Base-by-base conservation (phyloP, 352 stramenopile genomes). In the Blastocystis sp. region DNA sequence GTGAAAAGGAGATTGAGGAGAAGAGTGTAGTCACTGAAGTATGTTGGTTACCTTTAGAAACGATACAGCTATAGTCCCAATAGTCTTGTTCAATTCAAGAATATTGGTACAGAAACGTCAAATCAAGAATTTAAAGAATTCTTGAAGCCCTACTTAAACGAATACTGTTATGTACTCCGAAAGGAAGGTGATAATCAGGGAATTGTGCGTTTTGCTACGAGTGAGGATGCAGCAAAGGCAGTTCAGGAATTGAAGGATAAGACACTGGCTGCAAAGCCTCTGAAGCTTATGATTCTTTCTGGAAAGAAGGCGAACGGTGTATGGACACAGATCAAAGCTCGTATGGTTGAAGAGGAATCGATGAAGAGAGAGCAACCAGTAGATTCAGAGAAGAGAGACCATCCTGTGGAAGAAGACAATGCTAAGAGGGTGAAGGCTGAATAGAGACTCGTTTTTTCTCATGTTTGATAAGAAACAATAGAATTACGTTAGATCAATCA, bases 251-350 rank as follows among this genome's bases (percentile, higher is more conserved):
- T 80, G 43, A 80, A 80, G 43, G 46, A 51, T 11, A 80, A 51
- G 69, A 80, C 69, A 54, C 32, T 80, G 4, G 42, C 69, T 4
- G 69, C 49, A 32, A 80, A 80, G 69, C 69, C 69, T 27, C 51
- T 80, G 43, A 80, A 80, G 43, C 43, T 80, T 16, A 51, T 32
- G 37, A 61, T 80, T 39, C 69, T 80, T 6, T 21, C 24, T 11
- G 75, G 75, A 75, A 86, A 86, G 61, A 71, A 86, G 61, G 75
- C 75, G 0, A 86, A 86, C 54, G 75, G 61, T 12, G 21, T 75
- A 24, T 86, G 75, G 75, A 75, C 75, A 19, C 71, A 86, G 75
- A 75, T 86, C 37, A 86, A 86, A 39, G 43, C 49, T 21, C 19
- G 35, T 24, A 86, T 86, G 75, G 37, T 75, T 29, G 43, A 61